Evolutionary conservation across 2,329 filamentous ascomycete species (phyloP).

Genomic region (Ceratocystis smalleyi): DNA sequence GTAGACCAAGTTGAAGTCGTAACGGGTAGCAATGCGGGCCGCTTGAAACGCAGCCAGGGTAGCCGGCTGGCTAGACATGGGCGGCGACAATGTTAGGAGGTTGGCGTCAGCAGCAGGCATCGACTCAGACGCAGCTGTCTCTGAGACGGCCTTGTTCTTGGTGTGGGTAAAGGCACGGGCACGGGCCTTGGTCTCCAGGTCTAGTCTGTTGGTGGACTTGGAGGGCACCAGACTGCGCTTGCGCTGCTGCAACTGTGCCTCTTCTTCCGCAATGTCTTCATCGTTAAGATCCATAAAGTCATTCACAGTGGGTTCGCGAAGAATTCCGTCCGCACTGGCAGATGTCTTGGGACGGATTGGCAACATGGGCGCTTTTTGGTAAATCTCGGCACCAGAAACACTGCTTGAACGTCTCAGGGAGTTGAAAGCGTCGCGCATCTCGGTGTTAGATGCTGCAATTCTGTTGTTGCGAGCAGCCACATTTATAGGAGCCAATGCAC

Average conservation of each 20-base stretch:
- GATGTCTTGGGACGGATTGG: constrained; percentile 11
- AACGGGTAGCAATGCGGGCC: constrained; percentile 38
- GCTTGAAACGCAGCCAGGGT: constrained; percentile 38
- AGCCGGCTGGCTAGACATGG: constrained; percentile 30
- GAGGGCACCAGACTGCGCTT: constrained; percentile 2
- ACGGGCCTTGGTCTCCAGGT: constrained; percentile 2
- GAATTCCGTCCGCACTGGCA: constrained; percentile 20
- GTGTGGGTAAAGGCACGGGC: constrained; percentile 8
- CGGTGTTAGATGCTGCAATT: constrained; percentile 9
- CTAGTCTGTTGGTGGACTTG: constrained; percentile 7
- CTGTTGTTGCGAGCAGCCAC: background rate
- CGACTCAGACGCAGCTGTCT: background rate
- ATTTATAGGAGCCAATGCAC: background rate
- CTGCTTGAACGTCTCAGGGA: constrained; percentile 13
- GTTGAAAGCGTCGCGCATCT: constrained; percentile 5
- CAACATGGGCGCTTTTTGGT: constrained; percentile 1
- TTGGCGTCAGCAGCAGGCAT: constrained; percentile 22
- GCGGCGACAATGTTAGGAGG: constrained; percentile 32
- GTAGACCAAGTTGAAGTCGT: constrained; percentile 44
- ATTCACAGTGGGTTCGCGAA: constrained; percentile 36
- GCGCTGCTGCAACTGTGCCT: constrained; percentile 11
- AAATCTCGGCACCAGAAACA: constrained; percentile 8
- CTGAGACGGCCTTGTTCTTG: background rate
- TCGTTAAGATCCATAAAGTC: constrained; percentile 41
- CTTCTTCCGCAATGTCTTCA: constrained; percentile 40